phyloP scores from a whole-genome alignment of 2,329 filamentous ascomycete species.

The Zopfia rhizophila region DNA sequence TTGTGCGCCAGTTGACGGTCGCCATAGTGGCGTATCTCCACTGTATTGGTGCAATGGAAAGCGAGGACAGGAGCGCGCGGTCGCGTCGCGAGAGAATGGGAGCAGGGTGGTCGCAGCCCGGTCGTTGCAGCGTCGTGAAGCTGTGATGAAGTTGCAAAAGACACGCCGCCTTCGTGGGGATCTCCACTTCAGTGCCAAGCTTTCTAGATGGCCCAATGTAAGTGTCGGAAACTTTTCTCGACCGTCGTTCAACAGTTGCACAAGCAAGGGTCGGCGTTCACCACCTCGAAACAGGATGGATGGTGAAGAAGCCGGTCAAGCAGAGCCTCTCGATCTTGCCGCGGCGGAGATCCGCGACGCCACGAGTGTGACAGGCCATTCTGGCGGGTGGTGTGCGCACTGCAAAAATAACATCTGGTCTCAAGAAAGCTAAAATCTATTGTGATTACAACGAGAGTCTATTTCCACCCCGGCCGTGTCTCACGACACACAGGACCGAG shows the following conservation, averaged over 20 bases:
- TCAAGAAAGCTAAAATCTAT: constrained; percentile 34
- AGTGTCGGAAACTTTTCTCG: constrained; percentile 35
- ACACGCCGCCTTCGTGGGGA: constrained; percentile 35
- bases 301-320: constrained; percentile 21
- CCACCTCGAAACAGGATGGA: constrained; percentile 36
- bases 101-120: constrained; percentile 22
- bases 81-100: constrained; percentile 15
- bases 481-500: constrained; percentile 42
- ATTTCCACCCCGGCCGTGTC: constrained; percentile 43
- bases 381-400: constrained; percentile 24
- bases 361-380: constrained; percentile 35
- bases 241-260: constrained; percentile 33
- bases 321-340: constrained; percentile 30
- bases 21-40: constrained; percentile 50
- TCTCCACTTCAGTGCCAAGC: constrained; percentile 43
- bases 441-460: constrained; percentile 47
- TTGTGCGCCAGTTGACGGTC: constrained; percentile 78
- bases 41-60: constrained; percentile 20
- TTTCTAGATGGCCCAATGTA: constrained; percentile 26
- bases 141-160: constrained; percentile 35
- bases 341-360: constrained; percentile 36
- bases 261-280: constrained; percentile 47
- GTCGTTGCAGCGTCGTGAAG: constrained; percentile 22
- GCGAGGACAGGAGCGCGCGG: background rate
- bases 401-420: constrained; percentile 12